Conservation (phyloP, 495 filamentous ascomycete species). For the Pseudoneurospora amorphoporcata region DNA sequence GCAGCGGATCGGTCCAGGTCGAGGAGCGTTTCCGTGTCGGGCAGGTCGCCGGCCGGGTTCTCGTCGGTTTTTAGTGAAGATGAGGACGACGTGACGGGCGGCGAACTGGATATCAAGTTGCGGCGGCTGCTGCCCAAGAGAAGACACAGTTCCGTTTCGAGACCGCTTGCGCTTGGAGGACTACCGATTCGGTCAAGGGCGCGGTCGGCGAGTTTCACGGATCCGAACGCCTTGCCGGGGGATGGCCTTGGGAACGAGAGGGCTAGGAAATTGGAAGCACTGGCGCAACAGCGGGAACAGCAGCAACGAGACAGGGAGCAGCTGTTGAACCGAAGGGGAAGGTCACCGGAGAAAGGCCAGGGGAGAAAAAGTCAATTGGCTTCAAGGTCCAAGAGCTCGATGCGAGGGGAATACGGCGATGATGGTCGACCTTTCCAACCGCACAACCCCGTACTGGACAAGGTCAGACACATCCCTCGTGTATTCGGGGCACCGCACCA, state of each 20-base stretch:
- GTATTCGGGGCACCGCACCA: not conserved
- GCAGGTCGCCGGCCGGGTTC: not conserved
- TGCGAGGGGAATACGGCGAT: not conserved
- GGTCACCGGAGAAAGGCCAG: not conserved
- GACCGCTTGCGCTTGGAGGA: not conserved
- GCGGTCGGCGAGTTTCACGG: not conserved
- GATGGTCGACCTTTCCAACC: slow-evolving; percentile 2
- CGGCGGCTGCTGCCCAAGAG: not conserved
- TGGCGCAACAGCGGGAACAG: not conserved
- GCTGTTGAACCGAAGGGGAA: not conserved
- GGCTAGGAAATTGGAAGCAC: not conserved
- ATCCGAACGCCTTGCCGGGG: not conserved
- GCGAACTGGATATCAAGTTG: not conserved
- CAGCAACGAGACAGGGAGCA: not conserved
- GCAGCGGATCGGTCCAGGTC: not conserved
- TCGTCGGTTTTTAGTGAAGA: not conserved
- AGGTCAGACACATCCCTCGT: not conserved
- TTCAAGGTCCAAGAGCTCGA: not conserved
- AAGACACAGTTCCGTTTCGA: not conserved
- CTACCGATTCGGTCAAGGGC: not conserved
- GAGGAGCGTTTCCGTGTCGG: not conserved
- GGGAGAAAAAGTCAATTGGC: not conserved
- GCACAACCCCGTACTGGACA: slow-evolving; percentile 5
- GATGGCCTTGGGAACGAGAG: not conserved
- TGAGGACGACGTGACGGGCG: not conserved